Evolutionary conservation across 148 eudicot species (phyloP), one percentile per base, ranked within the genome.

Genomic region (Rhododendron kiyosumense): DNA sequence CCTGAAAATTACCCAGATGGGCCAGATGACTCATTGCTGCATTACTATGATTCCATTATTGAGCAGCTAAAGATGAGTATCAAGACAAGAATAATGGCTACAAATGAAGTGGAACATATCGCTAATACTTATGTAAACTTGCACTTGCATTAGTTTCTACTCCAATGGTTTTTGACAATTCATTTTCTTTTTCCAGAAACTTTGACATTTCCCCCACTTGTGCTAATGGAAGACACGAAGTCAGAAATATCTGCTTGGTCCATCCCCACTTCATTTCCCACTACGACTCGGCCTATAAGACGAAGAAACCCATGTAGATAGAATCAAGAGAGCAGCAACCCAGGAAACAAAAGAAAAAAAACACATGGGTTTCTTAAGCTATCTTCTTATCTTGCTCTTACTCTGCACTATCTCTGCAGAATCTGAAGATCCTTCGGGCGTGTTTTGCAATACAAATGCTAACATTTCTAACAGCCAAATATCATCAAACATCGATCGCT

Each of bases 401-500:
- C 81, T 86, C 7, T 61, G 82, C 85, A 83, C 67, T 12, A 36
- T 28, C 83, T 79, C 65, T 71, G 90, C 92, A 83, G 82, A 90
- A 88, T 89, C 90, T 13, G 84, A 76, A 69, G 92, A 92, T 52
- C 89, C 97, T 28, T 45, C 74, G 2, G 91, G 88, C 57, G n/a
- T 88, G 1, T 89, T 74, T 76, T 96, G 99, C 87, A 88, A 93
- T 57, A 85, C 63, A 45, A 86, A 89, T 65, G 87, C 88, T 5
- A 79, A 82, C 84, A 87, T 77, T 73, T 84, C 65, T 18, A 87
- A 71, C 59, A 78, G 74, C 85, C 57, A 78, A 71, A 71, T 86
- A 71, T 89, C 95, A 76, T 13, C 83, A 78, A 95, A 92, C 90
- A 93, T 96, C 18, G 85, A 91, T 75, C 26, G 48, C 36, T 82